Base-by-base conservation (phyloP, 495 filamentous ascomycete genomes). In the Pyrenula massariospora region DNA sequence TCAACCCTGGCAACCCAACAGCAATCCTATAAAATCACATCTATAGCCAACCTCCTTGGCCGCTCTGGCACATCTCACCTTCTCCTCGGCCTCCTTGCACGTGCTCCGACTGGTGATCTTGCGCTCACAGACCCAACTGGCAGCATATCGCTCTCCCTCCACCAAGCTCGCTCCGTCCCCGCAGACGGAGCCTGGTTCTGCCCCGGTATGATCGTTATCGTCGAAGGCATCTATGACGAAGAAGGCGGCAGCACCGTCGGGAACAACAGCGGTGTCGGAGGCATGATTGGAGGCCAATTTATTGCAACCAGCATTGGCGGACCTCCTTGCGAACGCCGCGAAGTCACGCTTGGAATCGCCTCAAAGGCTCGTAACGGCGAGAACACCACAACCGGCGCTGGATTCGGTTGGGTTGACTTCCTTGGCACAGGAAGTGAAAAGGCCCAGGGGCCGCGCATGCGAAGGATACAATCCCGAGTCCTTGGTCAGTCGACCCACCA, bases 401-500 rank as follows among this genome's bases (percentile, higher is more conserved):
- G 88, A 0, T 95, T 96, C 65, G 94, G 93, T 11, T 97, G 95
- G 88, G 86, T 95, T 10, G 94, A 99, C 64, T 97, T 97, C 66
- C 70, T 96, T 0, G 93, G 94, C 21, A 80, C 91, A 1, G 93
- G 93, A 8, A 92, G 88, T 59, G 90, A 95, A 66, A 85, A 91
- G 53, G 89, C 89, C 22, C 81, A 84, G 11, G 91, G 93, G 0
- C 68, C 80, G 1, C 82, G 83, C 11, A 95, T 99, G 89, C 81
- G 88, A 36, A 85, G 77, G 60, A 71, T 95, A 2, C 85, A 89
- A 63, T 60, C 66, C n/a, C 68, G 64, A 59, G 71, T 67, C 53
- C 56, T 73, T 5, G 63, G 54, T 53, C 57, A 62, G 24, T 5
- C 5, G 5, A 5, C 8, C 5, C 56, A 53, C 31, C 66, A 57